These are phyloP conservation scores for Linnemannia schmuckeri DNA, from an alignment of 192 early-diverging fungal species.

Conservation along the genomic window DNA sequence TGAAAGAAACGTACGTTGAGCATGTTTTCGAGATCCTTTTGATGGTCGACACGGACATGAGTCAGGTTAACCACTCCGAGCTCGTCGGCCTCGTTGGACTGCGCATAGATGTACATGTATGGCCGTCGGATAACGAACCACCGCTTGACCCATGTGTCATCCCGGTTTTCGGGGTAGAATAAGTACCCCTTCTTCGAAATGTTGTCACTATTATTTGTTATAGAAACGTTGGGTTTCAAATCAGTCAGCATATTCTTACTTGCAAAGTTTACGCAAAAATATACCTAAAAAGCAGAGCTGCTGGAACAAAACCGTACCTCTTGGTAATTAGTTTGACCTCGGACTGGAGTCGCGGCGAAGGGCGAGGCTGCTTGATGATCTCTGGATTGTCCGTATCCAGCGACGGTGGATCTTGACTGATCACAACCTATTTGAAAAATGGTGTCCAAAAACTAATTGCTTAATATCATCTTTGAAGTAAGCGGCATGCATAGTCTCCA, in stretches of 20 bases:
- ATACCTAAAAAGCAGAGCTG: not conserved
- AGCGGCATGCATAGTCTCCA: not conserved
- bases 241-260: not conserved
- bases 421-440: conserved; percentile 1
- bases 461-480: not conserved
- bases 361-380: conserved; percentile 35
- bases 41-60: conserved; percentile 73
- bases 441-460: not conserved
- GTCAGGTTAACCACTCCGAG: conserved; percentile 84
- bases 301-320: conserved; percentile 15
- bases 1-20: conserved; percentile 58
- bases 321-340: conserved; percentile 50
- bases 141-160: conserved; percentile 77
- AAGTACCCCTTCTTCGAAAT: conserved; percentile 69
- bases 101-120: conserved; percentile 83
- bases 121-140: conserved; percentile 88
- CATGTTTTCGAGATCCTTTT: conserved; percentile 69
- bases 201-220: conserved; percentile 54
- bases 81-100: conserved; percentile 70
- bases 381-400: conserved; percentile 30
- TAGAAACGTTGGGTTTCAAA: not conserved
- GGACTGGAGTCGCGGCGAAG: conserved; percentile 40
- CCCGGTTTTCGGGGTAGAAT: conserved; percentile 64
- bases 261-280: no score
- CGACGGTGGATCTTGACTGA: conserved; percentile 47